These are phyloP conservation scores for Striga asiatica DNA, from an alignment of 257 asterid species.

Conservation along the genomic window DNA sequence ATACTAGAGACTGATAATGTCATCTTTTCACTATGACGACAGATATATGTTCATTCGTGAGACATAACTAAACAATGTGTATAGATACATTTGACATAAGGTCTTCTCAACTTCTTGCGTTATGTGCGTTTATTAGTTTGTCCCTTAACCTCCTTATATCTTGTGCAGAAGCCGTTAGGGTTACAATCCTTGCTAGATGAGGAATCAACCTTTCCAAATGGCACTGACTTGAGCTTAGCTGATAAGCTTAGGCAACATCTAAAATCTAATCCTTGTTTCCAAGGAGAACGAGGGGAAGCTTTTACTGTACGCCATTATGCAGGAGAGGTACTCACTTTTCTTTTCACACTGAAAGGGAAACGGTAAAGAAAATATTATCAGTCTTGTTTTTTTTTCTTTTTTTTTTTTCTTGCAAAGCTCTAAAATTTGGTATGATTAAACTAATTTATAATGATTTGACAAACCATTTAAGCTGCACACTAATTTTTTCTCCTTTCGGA, in stretches of 20 bases:
- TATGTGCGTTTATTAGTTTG: not conserved
- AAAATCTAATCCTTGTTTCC: conserved; percentile 65
- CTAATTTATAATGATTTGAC: not conserved
- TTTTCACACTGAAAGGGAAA: not conserved
- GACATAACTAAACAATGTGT: no score
- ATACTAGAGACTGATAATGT: not conserved
- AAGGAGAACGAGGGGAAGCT: conserved; percentile 75
- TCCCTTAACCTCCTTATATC: conserved; percentile 8
- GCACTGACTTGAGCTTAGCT: conserved; percentile 93
- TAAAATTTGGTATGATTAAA: not conserved
- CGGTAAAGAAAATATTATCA: not conserved
- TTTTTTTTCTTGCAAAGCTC: not conserved
- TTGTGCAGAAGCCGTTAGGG: conserved; percentile 85
- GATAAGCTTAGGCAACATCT: conserved; percentile 90
- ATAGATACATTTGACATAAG: no score
- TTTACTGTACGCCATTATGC: conserved; percentile 88
- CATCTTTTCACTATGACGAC: not conserved
- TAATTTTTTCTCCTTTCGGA: not conserved
- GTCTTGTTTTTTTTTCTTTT: not conserved
- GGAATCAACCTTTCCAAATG: conserved; percentile 96
- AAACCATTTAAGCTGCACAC: not conserved
- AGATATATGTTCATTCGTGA: not conserved
- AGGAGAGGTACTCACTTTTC: conserved; percentile 64
- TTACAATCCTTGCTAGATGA: conserved; percentile 86
- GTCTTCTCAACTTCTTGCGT: no score